phyloP scores from a whole-genome alignment of 2,329 filamentous ascomycete species.

The Biscogniauxia marginata region DNA sequence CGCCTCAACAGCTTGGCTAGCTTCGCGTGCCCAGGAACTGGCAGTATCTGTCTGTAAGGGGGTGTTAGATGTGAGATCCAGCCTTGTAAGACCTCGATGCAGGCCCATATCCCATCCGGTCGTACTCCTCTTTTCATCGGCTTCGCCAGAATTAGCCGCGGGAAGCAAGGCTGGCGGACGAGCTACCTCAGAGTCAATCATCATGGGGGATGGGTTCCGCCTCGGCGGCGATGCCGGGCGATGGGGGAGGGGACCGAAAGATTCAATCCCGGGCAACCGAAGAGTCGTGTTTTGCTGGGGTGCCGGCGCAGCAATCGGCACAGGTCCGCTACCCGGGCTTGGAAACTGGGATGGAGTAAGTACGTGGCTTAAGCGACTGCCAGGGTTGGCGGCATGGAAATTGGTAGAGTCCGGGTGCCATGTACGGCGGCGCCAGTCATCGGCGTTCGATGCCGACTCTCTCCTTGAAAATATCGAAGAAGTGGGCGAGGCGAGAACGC shows the following conservation, averaged over 20 bases:
- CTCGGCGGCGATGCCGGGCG: slow-evolving; percentile 61
- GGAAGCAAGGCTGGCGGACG: slow-evolving; percentile 37
- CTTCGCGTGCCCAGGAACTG: slow-evolving; percentile 56
- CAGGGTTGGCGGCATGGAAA: slow-evolving; percentile 58
- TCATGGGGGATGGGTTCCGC: slow-evolving; percentile 73
- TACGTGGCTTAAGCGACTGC: slow-evolving; percentile 73
- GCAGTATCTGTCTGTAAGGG: slow-evolving; percentile 52
- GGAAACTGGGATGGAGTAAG: slow-evolving; percentile 64
- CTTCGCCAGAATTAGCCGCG: slow-evolving; percentile 30
- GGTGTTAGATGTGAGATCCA: slow-evolving; percentile 57
- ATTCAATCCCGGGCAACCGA: slow-evolving; percentile 85
- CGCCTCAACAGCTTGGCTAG: slow-evolving; percentile 53
- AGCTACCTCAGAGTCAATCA: slow-evolving; percentile 58
- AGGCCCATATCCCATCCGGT: slow-evolving; percentile 64
- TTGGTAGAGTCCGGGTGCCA: slow-evolving; percentile 82
- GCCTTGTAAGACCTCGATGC: slow-evolving; percentile 63
- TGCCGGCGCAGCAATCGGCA: slow-evolving; percentile 43
- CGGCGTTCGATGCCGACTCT: slow-evolving; percentile 63
- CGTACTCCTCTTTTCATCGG: slow-evolving; percentile 50
- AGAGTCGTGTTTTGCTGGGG: slow-evolving; percentile 57
- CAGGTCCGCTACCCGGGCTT: slow-evolving; percentile 50
- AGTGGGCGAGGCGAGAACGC: slow-evolving; percentile 64
- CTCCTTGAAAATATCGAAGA: slow-evolving; percentile 62
- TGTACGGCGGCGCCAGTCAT: slow-evolving; percentile 79
- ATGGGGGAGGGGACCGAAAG: slow-evolving; percentile 75